Percentiles rank a stretch among this genome's conserved stretches.
phyloP scores from a whole-genome alignment of 257 asterid species.

The Gentiana macrophylla region DNA sequence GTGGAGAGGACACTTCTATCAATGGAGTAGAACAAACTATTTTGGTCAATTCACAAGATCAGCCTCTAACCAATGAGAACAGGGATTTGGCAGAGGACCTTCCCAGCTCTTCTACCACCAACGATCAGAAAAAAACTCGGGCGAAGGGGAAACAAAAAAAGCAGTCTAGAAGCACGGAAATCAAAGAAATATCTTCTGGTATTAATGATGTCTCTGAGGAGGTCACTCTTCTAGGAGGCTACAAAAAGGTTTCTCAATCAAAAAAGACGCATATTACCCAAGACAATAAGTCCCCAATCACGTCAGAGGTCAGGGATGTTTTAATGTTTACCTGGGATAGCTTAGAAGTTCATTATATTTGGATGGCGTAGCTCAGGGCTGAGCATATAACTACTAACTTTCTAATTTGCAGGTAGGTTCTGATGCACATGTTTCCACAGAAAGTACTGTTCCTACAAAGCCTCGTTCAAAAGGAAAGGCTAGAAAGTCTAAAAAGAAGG shows the following conservation, averaged over 20 bases:
- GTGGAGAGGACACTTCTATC: slow-evolving; percentile 17
- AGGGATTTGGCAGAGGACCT: slow-evolving; percentile 14
- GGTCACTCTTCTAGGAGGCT: slow-evolving; percentile 20
- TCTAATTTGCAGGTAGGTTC: slow-evolving; percentile 35
- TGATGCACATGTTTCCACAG: slow-evolving; percentile 17
- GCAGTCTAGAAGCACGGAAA: slow-evolving; percentile 38
- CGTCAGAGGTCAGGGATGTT: slow-evolving; percentile 37
- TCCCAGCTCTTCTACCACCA: slow-evolving; percentile 12
- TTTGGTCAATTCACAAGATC: slow-evolving; percentile 21
- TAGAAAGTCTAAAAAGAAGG: slow-evolving; percentile 24
- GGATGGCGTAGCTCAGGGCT: slow-evolving; percentile 10
- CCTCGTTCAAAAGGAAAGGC: slow-evolving; percentile 23
- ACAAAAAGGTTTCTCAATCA: slow-evolving; percentile 24
- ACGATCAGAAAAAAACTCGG: slow-evolving; percentile 17
- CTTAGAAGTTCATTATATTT: neutral
- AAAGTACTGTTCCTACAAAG: slow-evolving; percentile 22
- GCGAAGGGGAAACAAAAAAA: slow-evolving; percentile 31
- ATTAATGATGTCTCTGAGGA: slow-evolving; percentile 25
- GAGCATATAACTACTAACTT: slow-evolving; percentile 19
- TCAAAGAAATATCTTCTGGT: slow-evolving; percentile 23
- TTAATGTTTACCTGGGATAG: neutral
- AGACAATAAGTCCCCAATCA: slow-evolving; percentile 22
- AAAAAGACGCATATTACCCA: slow-evolving; percentile 22
- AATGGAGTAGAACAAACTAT: slow-evolving; percentile 21
- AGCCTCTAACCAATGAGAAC: slow-evolving; percentile 15